Conservation (phyloP, 805 yeast species). For the Lipomyces chichibuensis region DNA sequence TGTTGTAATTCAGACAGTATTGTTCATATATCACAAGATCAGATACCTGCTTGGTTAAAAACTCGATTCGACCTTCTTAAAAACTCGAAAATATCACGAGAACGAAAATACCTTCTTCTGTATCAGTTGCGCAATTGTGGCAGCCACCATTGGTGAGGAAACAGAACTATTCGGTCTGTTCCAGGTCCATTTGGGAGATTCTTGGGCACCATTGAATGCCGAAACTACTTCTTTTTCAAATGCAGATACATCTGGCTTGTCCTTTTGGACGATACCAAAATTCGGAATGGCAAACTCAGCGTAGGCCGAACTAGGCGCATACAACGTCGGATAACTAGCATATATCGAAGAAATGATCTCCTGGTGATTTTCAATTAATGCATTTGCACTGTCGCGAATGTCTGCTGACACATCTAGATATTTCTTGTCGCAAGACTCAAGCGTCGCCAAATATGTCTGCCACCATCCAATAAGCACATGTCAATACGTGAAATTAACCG, state of each 20-base stretch:
- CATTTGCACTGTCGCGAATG: conserved; percentile 23
- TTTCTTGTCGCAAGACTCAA: conserved; percentile 23
- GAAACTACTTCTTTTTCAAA: conserved; percentile 22
- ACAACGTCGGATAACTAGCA: conserved; percentile 26
- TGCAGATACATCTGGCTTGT: conserved; percentile 13
- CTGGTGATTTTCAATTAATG: conserved; percentile 28
- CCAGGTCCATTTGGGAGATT: conserved; percentile 15
- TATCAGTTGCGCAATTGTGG: conserved; percentile 24
- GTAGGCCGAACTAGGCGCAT: conserved; percentile 23
- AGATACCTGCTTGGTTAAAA: conserved; percentile 21
- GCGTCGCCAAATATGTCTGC: conserved; percentile 21
- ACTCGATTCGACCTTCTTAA: neutral
- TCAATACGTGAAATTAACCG: neutral
- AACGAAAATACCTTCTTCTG: conserved; percentile 13
- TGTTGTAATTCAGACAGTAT: conserved; percentile 26
- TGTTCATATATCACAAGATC: conserved; percentile 29
- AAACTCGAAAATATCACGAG: neutral
- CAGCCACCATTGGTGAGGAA: conserved; percentile 28
- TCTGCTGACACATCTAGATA: conserved; percentile 17
- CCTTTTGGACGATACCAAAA: conserved; percentile 8
- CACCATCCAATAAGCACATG: neutral
- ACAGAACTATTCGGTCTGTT: conserved; percentile 19
- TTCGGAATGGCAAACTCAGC: conserved; percentile 8
- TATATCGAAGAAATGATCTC: conserved; percentile 19
- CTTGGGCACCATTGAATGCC: conserved; percentile 5